phyloP scores from a whole-genome alignment of 2,329 filamentous ascomycete genomes.

The Fusarium anguioides region DNA sequence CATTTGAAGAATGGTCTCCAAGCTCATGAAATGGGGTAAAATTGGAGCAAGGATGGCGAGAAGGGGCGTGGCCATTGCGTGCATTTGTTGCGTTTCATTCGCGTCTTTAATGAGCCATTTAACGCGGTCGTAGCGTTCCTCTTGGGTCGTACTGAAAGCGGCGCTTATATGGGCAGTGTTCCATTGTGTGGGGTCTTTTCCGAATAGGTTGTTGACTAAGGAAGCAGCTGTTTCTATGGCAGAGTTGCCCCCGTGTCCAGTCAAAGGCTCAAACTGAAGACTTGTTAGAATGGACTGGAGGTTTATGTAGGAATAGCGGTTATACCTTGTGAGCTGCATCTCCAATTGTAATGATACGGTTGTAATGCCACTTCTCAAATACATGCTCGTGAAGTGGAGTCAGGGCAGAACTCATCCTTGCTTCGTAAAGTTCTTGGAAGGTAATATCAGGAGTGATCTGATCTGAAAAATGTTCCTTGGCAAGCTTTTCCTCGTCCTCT shows the following conservation, averaged over 20 bases:
- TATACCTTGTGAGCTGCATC: constrained; percentile 19
- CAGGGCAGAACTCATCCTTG: neutral
- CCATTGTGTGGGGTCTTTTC: neutral
- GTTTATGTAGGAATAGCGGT: rapidly evolving
- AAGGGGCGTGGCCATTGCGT: neutral
- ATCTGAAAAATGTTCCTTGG: neutral
- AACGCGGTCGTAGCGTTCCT: neutral
- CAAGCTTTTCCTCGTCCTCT: neutral
- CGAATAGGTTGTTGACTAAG: neutral
- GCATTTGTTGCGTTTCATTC: neutral
- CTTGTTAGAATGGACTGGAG: neutral
- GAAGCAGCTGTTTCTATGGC: constrained; percentile 6
- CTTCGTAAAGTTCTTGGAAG: neutral
- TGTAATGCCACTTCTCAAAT: constrained; percentile 13
- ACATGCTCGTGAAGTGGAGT: constrained; percentile 10
- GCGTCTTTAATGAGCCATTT: constrained; percentile 1
- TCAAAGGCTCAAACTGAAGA: neutral
- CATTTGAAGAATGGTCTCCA: rapidly evolving
- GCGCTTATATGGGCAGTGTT: neutral
- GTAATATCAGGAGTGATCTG: neutral
- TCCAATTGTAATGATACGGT: neutral
- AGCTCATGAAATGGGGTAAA: neutral
- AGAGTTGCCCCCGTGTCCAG: neutral
- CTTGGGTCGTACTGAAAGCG: neutral
- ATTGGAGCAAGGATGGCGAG: neutral